These are phyloP conservation scores for Trichoderma simmonsii DNA, from an alignment of 2,329 filamentous ascomycete species.

Conservation along the genomic window DNA sequence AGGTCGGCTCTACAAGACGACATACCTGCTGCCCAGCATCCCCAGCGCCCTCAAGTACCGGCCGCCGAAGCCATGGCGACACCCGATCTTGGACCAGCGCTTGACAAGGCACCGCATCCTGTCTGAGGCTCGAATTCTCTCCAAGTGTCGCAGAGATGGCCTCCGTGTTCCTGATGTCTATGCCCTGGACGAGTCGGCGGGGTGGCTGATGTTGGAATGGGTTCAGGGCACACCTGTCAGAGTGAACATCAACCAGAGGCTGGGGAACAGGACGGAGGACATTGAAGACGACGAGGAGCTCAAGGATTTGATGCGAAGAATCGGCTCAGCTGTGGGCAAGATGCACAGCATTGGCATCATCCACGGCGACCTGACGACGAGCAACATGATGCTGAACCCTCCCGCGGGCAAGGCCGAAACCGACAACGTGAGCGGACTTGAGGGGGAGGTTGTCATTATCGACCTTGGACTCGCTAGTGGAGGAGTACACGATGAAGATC, in stretches of 20 bases:
- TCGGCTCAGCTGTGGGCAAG: slow-evolving; percentile 68
- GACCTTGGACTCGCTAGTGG: slow-evolving; percentile 90
- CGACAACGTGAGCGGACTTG: slow-evolving; percentile 35
- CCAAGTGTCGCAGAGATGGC: slow-evolving; percentile 73
- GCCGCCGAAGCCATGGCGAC: slow-evolving; percentile 85
- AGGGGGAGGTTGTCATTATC: slow-evolving; percentile 82
- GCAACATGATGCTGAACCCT: slow-evolving; percentile 80
- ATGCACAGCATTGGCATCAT: slow-evolving; percentile 84
- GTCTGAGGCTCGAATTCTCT: slow-evolving; percentile 82
- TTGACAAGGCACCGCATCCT: slow-evolving; percentile 84
- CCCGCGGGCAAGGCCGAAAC: slow-evolving; percentile 23
- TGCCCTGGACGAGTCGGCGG: slow-evolving; percentile 59
- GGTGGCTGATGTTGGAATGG: slow-evolving; percentile 85
- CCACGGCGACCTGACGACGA: slow-evolving; percentile 95
- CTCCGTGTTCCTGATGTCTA: slow-evolving; percentile 80
- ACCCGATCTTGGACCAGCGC: slow-evolving; percentile 81
- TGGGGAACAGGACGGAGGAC: slow-evolving; percentile 46
- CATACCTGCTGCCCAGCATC: slow-evolving; percentile 65
- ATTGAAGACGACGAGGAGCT: slow-evolving; percentile 49
- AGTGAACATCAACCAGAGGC: slow-evolving; percentile 65
- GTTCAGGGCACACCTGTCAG: slow-evolving; percentile 70
- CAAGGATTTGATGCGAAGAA: slow-evolving; percentile 61
- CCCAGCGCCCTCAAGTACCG: slow-evolving; percentile 87
- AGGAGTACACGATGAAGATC: slow-evolving; percentile 81
- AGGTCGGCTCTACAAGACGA: slow-evolving; percentile 86